Base-by-base conservation (phyloP, 2,329 filamentous ascomycete species). In the Cladosporium sp. region DNA sequence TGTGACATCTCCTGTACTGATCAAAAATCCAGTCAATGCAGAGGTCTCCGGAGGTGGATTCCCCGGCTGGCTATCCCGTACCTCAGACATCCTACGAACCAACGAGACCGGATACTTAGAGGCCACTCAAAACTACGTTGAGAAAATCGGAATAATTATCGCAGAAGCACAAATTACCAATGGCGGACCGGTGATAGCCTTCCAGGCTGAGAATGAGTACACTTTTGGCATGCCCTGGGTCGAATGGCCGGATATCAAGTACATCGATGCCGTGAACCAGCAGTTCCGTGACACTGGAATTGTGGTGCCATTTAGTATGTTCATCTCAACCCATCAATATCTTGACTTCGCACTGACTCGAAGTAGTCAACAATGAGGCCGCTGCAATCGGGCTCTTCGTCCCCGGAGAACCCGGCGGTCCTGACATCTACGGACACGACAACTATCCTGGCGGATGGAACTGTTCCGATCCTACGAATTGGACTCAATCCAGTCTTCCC, bases 201-300 rank as follows among this genome's bases (percentile, higher is more conserved):
- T 90, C 49, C 92, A 96, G 74, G 88, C 90, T 0, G 92, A 96
- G 75, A 96, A 95, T 68, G 92, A 95, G 75, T 93, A 94, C 73
- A 88, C 85, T 3, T 63, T 28, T 23, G 60, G 60, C 7, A 54
- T 56, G 60, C 25, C 32, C 14, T 63, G 60, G 60, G 60, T 63
- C 2, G 25, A 63, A 7, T 63, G 60, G 60, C 60, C 60, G 13
- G 60, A 63, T 46, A 49, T 63, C n/a, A 25, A 56, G 28, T 95
- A 93, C 74, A 87, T 93, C 76, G 82, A 87, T 64, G 88, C 89
- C 68, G 86, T 93, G 8, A 85, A 89, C 51, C 82, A 92, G 34
- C 89, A 92, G 72, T 86, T 86, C 25, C 82, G 86, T 13, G 81
- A 88, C 49, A 87, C 88, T 1, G 90, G 91, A 0, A 86, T 95